phyloP scores from a whole-genome alignment of 768 basidiomycete genomes.

The Trametes villosa region DNA sequence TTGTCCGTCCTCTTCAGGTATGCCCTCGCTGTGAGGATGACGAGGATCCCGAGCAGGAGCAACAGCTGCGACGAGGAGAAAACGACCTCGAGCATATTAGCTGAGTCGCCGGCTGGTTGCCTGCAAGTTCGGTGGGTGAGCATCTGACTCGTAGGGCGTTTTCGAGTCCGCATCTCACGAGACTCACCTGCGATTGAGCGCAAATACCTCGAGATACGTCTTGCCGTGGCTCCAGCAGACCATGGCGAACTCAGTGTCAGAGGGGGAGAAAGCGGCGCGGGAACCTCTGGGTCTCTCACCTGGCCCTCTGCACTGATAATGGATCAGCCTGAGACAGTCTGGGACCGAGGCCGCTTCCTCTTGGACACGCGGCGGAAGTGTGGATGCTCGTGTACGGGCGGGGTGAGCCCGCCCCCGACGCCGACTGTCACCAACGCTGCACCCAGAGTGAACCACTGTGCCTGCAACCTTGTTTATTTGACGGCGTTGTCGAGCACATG shows the following conservation, averaged over 20 bases:
- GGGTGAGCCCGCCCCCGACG: neutral
- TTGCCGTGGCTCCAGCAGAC: no score
- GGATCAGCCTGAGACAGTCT: no score
- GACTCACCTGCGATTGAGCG: no score
- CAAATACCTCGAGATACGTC: no score
- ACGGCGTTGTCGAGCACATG: neutral
- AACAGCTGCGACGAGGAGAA: neutral
- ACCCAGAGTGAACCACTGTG: neutral
- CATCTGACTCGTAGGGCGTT: no score
- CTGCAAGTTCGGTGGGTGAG: no score
- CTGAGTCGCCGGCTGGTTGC: neutral
- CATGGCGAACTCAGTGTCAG: no score
- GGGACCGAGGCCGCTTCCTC: conserved; percentile 5
- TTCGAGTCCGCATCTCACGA: no score
- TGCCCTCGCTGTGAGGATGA: neutral
- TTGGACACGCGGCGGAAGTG: neutral
- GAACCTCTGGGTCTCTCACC: no score
- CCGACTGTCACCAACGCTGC: neutral
- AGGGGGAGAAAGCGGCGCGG: no score
- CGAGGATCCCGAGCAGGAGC: neutral
- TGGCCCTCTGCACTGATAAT: no score
- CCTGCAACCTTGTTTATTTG: neutral
- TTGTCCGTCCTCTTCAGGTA: neutral
- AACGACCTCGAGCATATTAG: neutral
- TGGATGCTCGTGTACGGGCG: neutral